Conservation (phyloP, 2,329 filamentous ascomycete genomes). For the Colletotrichum scovillei region DNA sequence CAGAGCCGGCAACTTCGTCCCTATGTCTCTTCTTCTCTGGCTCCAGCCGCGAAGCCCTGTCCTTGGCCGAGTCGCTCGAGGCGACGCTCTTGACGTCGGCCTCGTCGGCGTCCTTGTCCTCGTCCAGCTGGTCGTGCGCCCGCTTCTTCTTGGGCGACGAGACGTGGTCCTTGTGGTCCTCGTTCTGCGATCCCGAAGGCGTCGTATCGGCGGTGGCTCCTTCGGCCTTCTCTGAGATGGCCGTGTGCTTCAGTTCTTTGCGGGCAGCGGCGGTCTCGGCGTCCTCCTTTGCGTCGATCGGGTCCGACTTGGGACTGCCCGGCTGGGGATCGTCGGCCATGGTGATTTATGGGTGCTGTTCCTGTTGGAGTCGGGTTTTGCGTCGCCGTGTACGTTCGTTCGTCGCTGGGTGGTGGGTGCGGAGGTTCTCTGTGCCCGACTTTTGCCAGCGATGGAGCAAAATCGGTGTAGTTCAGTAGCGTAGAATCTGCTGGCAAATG, state of each 20-base stretch:
- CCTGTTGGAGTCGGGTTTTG: no score
- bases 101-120: constrained; percentile 53
- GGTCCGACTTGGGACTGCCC: constrained; percentile 52
- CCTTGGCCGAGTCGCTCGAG: constrained; percentile 58
- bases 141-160: constrained; percentile 74
- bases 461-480: not conserved
- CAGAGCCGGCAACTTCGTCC: constrained; percentile 57
- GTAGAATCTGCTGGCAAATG: not conserved
- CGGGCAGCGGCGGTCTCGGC: constrained; percentile 72
- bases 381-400: not conserved
- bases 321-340: constrained; percentile 59
- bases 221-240: constrained; percentile 64
- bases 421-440: constrained; percentile 15
- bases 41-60: constrained; percentile 59
- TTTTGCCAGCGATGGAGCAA: constrained; percentile 18
- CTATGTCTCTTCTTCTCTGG: constrained; percentile 75
- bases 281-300: constrained; percentile 62
- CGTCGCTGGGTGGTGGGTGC: constrained; percentile 2
- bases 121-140: constrained; percentile 68
- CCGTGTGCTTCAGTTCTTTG: constrained; percentile 73
- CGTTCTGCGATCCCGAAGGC: constrained; percentile 43
- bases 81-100: constrained; percentile 56
- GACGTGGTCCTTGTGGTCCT: constrained; percentile 60
- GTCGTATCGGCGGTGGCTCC: constrained; percentile 40
- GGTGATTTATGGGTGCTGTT: constrained; percentile 33